phyloP scores from a whole-genome alignment of 176 grass and related monocot genomes.

The Saccharum officinarum region DNA sequence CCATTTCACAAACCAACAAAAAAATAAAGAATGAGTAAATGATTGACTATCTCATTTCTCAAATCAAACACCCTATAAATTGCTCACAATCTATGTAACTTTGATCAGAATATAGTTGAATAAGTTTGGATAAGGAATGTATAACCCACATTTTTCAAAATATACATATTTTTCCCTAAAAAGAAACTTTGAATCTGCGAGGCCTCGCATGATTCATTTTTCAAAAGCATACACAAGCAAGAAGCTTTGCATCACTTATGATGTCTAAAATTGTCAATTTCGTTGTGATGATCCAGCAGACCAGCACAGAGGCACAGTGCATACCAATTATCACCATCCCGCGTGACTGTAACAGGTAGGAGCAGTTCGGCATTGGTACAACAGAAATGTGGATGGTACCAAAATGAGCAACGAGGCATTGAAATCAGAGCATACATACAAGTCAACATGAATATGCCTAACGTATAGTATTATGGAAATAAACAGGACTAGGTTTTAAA shows the following conservation, averaged over 20 bases:
- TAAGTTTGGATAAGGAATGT: neutral
- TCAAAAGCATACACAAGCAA: neutral
- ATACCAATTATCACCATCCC: neutral
- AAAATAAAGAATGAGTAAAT: too few species aligned
- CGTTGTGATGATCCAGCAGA: neutral
- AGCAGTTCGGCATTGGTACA: constrained; percentile 18
- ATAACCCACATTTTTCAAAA: neutral
- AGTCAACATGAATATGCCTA: constrained; percentile 25
- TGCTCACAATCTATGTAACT: neutral
- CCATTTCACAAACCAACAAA: too few species aligned
- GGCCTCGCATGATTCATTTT: neutral
- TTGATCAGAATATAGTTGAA: neutral
- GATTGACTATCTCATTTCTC: too few species aligned
- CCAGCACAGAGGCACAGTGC: neutral
- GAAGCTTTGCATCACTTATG: neutral
- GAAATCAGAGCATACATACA: constrained; percentile 47
- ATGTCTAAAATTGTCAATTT: neutral
- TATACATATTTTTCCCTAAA: neutral
- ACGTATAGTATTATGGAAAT: constrained; percentile 28
- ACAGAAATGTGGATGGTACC: neutral
- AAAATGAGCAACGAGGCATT: constrained; percentile 47
- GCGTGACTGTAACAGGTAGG: neutral
- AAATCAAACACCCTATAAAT: neutral
- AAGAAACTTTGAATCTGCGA: neutral
- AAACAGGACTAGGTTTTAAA: constrained; percentile 38